phyloP scores from a whole-genome alignment of 2,329 filamentous ascomycete genomes.

The Zasmidium citrigriseum region DNA sequence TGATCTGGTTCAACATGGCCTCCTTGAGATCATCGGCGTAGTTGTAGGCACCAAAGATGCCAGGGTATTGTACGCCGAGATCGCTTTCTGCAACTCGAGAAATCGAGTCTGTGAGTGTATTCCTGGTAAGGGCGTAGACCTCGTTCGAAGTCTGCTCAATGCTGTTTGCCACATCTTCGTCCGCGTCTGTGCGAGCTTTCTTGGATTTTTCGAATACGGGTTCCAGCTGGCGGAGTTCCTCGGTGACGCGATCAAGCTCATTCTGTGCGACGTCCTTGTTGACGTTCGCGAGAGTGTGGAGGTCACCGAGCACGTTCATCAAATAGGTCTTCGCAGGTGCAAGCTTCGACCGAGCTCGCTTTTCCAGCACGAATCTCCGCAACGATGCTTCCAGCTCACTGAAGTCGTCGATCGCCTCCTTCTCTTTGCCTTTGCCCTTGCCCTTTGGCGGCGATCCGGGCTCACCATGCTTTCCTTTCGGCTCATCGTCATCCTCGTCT shows the following conservation, averaged over 20 bases:
- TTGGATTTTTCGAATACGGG: conserved; percentile 82
- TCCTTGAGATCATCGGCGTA: conserved; percentile 92
- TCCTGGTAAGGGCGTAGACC: conserved; percentile 81
- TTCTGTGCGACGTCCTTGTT: conserved; percentile 84
- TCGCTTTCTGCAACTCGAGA: conserved; percentile 72
- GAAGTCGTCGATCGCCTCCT: conserved; percentile 87
- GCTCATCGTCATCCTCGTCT: conserved; percentile 55
- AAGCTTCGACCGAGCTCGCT: conserved; percentile 90
- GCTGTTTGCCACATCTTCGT: conserved; percentile 75
- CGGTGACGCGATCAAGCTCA: conserved; percentile 79
- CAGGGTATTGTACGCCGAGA: conserved; percentile 83
- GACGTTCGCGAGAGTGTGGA: conserved; percentile 78
- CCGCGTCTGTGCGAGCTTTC: conserved; percentile 76
- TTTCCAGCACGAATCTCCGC: conserved; percentile 91
- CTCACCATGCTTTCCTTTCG: conserved; percentile 54
- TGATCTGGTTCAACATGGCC: conserved; percentile 87
- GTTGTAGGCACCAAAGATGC: conserved; percentile 79
- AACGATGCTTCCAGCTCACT: conserved; percentile 85
- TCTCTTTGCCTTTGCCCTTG: conserved; percentile 76
- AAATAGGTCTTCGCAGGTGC: conserved; percentile 95
- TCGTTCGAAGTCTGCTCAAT: conserved; percentile 85
- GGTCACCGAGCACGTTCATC: conserved; percentile 85
- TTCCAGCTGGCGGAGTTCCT: conserved; percentile 78
- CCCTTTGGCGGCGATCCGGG: conserved; percentile 44
- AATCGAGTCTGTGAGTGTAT: conserved; percentile 74